phyloP scores from a whole-genome alignment of 208 protist species.

The Wallacemonas sp. region DNA sequence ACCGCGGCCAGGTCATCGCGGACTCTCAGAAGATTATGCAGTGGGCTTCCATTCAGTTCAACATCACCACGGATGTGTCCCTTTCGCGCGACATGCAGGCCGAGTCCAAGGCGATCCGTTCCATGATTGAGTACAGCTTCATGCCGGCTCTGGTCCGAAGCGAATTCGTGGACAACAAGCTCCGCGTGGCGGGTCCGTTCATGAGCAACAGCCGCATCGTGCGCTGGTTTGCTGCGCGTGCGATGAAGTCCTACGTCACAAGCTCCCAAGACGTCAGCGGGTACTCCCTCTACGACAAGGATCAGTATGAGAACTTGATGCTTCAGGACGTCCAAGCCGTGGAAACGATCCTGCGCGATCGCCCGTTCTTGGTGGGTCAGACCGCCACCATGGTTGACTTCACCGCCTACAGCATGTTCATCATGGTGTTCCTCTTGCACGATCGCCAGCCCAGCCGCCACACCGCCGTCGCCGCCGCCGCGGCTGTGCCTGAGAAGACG shows the following conservation, averaged over 20 bases:
- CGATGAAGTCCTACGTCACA: background rate
- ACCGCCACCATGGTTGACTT: conserved; percentile 8
- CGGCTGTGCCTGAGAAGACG: conserved; percentile 4
- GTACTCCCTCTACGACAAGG: conserved; percentile 8
- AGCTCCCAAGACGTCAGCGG: conserved; percentile 4
- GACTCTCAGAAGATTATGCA: conserved; percentile 26
- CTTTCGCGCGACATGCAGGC: background rate
- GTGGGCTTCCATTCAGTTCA: conserved; percentile 14
- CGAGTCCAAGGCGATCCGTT: conserved; percentile 13
- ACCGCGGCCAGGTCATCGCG: conserved; percentile 8
- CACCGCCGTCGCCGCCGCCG: background rate
- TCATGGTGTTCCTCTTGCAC: conserved; percentile 9
- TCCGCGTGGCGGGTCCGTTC: background rate
- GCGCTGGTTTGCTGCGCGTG: background rate
- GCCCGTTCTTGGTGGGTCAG: conserved; percentile 5
- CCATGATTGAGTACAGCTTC: conserved; percentile 23
- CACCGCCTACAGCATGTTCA: conserved; percentile 15
- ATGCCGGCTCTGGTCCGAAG: conserved; percentile 11
- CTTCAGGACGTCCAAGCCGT: conserved; percentile 21
- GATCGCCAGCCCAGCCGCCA: background rate
- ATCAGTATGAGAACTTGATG: conserved; percentile 24
- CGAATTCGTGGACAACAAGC: background rate
- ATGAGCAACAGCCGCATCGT: background rate
- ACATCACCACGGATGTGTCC: conserved; percentile 6
- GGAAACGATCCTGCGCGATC: conserved; percentile 15